Evolutionary conservation across 2,329 filamentous ascomycete species (phyloP), one percentile per base, ranked within the genome.

Genomic region (Ceratocystis albifundus): DNA sequence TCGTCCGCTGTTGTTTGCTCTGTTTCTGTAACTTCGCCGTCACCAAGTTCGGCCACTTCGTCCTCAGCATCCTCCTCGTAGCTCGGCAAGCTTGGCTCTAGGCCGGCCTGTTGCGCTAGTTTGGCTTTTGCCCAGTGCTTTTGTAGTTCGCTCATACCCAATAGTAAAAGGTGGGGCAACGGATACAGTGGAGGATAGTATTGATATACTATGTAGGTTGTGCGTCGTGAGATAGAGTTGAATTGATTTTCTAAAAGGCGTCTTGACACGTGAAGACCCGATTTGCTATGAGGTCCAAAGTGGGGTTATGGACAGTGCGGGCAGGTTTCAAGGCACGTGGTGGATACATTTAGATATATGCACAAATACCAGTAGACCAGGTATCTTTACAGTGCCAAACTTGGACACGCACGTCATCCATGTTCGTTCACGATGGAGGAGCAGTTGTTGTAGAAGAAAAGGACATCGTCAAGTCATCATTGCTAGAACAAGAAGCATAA

Each of bases 41-140:
- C 53, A 22, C 28, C 20, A n/a, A 64, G 22, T 12, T 59, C 61
- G 1, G 62, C 25, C 44, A 62, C 30, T 20, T 64, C 62, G 28
- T 63, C 25, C n/a, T 61, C 61, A 8, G 17, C 55, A 7, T 64
- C 55, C 32, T 62, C 64, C 7, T 62, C 46, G n/a, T 59, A 65
- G 12, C 15, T 7, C 0, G 65, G 65, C 44, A 61, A 44, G 12
- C 66, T 62, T 7, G 50, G 32, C 22, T 64, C 65, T n/a, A 64
- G 62, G 15, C 44, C 59, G 77, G 72, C 79, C 22, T 80, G 76
- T 72, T 86, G 76, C 67, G 81, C 80, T 69, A 93, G 80, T 76
- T 89, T 90, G 66, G 87, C 80, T 77, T 88, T 90, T 69, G 87
- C 87, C 79, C 90, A 93, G 67, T 86, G 82, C 75, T 86, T 87